Base-by-base conservation (phyloP, 2,329 filamentous ascomycete genomes). In the Bertia moriformis region DNA sequence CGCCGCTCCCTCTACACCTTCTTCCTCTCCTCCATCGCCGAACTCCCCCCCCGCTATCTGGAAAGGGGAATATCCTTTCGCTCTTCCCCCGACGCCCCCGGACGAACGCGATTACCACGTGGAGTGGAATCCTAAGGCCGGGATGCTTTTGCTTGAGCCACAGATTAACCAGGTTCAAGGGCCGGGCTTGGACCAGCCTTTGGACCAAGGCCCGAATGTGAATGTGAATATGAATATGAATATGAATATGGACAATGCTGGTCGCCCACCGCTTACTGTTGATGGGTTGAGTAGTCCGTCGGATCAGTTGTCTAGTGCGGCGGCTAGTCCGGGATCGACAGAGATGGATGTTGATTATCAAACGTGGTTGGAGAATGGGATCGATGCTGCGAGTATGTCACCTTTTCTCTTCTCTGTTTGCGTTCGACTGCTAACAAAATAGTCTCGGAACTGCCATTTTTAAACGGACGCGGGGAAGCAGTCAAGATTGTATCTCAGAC, bases 401-500 rank as follows among this genome's bases (percentile, higher is more conserved):
- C 24, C 19, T 14, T 18, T 33, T 27, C 14, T 22, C 36, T 33
- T n/a, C 14, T 14, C 22, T 14, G 13, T 30, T 14, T 10, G 19
- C n/a, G 14, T 20, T 18, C 22, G 4, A 4, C n/a, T 18, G 4
- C 33, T 19, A 44, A 30, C 10, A 37, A 7, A 24, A 20, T 29
- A 54, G 59, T 55, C 3, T 57, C 65, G 42, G 63, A 51, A 29
- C 53, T 57, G n/a, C 48, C 49, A 3, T 45, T 52, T n/a, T 55
- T 57, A 1, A 58, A 56, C 51, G 52, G 40, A 37, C 60, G 58
- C 50, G 40, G 48, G 44, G 37, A 52, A 54, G 41, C 51, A 59
- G 20, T 77, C 38, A 69, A 68, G 46, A 62, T 78, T 22, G 62
- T 78, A 15, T 75, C 72, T 13, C 73, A 78, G 47, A 73, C 72